Base-by-base conservation (phyloP, 441 rosid genomes). In the Pelargonium australe region DNA sequence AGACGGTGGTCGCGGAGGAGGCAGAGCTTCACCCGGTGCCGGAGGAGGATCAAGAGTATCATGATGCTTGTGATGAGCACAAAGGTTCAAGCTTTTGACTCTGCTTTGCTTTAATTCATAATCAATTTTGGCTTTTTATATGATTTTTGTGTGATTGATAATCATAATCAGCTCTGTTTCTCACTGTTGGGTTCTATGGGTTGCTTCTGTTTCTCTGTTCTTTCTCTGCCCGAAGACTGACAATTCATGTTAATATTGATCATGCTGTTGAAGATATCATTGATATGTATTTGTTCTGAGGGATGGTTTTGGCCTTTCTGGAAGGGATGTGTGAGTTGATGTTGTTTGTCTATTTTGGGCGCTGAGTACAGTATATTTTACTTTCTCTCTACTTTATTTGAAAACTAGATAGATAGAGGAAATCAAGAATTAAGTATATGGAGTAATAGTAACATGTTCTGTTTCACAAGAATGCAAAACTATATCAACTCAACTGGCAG, bases 31-130 rank as follows among this genome's bases (percentile, higher is more conserved):
- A 72, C 53, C 77, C 72, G 61, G 72, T 71, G 44, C 77, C 81
- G 0, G 90, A 85, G n/a, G 85, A 83, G 65, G 85, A 80, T 41
- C 82, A 45, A 44, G 91, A 82, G 28, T 83, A 77, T 65, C 81
- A 80, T 19, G 88, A 86, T 41, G 78, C 83, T 20, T 75, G 81
- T 34, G 85, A 77, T 67, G 69, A 68, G 31, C 66, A 37, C 13
- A 51, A 60, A 65, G 80, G 80, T 77, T 10, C 19, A n/a, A 17
- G 19, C 7, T 55, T 14, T 55, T n/a, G n/a, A n/a, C 61, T 55
- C 61, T 55, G 6, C 2, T n/a, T 55, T 55, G 5, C 23, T 55
- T 55, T 4, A 14, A n/a, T 45, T 47, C 53, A 47, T 9, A 11
- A 9, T 47, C 12, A 13, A 47, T 10, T 47, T 11, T 8, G 53